Evolutionary conservation across 1,139 yeast species (phyloP).

Genomic region (Petasospora fabianii): DNA sequence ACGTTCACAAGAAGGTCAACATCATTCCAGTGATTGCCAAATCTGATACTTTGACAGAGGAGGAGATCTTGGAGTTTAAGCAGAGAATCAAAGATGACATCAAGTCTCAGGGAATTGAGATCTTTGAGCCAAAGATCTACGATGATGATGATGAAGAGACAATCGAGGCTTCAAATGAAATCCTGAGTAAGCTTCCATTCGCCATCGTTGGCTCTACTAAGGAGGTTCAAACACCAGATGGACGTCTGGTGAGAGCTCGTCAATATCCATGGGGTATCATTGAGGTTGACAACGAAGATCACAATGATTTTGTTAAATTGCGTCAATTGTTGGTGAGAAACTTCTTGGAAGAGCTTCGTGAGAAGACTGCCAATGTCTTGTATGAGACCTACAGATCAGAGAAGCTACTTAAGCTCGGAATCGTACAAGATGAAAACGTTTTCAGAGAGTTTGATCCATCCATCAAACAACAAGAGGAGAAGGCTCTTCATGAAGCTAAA

Average conservation of each 20-base stretch:
- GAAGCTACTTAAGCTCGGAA: slow-evolving; percentile 78
- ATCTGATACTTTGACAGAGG: slow-evolving; percentile 88
- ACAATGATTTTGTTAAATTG: slow-evolving; percentile 87
- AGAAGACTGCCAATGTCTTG: slow-evolving; percentile 68
- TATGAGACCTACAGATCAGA: slow-evolving; percentile 90
- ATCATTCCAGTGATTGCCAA: slow-evolving; percentile 93
- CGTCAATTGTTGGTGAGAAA: slow-evolving; percentile 88
- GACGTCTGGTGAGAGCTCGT: slow-evolving; percentile 86
- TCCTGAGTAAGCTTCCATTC: slow-evolving; percentile 77
- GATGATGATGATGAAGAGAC: slow-evolving; percentile 89
- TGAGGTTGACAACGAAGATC: slow-evolving; percentile 93
- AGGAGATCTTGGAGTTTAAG: slow-evolving; percentile 76
- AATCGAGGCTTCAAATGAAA: slow-evolving; percentile 56
- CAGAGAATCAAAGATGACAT: slow-evolving; percentile 73
- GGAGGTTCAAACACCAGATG: slow-evolving; percentile 69
- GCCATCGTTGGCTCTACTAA: slow-evolving; percentile 91
- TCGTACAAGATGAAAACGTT: slow-evolving; percentile 87
- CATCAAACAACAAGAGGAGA: slow-evolving; percentile 90
- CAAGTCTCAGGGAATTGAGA: slow-evolving; percentile 66
- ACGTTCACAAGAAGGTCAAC: slow-evolving; percentile 87
- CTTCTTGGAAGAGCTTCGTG: slow-evolving; percentile 92
- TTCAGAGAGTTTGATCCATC: slow-evolving; percentile 94
- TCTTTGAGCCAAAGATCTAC: slow-evolving; percentile 76
- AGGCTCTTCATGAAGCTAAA: slow-evolving; percentile 89
- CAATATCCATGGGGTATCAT: slow-evolving; percentile 97